A percentile compares a stretch with the other conserved stretches of the same genome.
These are phyloP conservation scores for Pseudohalonectria lignicola DNA, from an alignment of 2,329 filamentous ascomycete genomes.

Conservation along the genomic window DNA sequence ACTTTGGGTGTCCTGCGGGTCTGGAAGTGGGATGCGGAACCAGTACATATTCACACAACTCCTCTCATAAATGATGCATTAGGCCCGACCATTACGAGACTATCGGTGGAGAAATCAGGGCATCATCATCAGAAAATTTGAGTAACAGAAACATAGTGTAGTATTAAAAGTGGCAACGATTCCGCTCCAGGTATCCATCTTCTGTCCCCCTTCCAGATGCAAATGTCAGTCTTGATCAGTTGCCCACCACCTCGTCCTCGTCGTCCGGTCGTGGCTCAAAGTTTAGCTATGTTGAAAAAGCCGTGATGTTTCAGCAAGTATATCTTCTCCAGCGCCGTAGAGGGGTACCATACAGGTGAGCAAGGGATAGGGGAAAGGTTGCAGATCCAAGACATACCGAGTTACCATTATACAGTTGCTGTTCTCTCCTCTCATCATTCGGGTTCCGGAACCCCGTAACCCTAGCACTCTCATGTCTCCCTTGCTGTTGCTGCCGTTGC, in stretches of 20 bases:
- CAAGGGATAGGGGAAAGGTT: not conserved
- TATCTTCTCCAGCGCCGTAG: too few relatives aligned
- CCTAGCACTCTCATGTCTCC: slow-evolving; percentile 11
- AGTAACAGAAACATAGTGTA: too few relatives aligned
- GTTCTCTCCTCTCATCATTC: slow-evolving; percentile 41
- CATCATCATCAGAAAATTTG: too few relatives aligned
- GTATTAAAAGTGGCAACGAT: not conserved
- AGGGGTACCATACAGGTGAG: too few relatives aligned
- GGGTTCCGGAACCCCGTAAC: slow-evolving; percentile 41
- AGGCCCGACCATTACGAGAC: too few relatives aligned
- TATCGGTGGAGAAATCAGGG: too few relatives aligned
- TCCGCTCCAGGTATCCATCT: not conserved
- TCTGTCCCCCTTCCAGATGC: not conserved
- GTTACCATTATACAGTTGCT: slow-evolving; percentile 86
- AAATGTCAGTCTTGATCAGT: not conserved
- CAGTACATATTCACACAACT: too few relatives aligned
- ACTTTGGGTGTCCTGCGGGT: too few relatives aligned
- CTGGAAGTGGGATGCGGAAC: too few relatives aligned
- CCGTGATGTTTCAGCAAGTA: slow-evolving; percentile 6
- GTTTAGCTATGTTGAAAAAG: slow-evolving; percentile 45
- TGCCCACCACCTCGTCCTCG: slow-evolving; percentile 23
- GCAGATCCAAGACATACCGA: slow-evolving; percentile 58
- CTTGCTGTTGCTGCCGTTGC: slow-evolving; percentile 11
- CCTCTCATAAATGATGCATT: too few relatives aligned
- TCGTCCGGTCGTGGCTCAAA: slow-evolving; percentile 57